These are phyloP conservation scores for Trichoderma cornu-damae DNA, from an alignment of 2,329 filamentous ascomycete genomes.

Conservation along the genomic window DNA sequence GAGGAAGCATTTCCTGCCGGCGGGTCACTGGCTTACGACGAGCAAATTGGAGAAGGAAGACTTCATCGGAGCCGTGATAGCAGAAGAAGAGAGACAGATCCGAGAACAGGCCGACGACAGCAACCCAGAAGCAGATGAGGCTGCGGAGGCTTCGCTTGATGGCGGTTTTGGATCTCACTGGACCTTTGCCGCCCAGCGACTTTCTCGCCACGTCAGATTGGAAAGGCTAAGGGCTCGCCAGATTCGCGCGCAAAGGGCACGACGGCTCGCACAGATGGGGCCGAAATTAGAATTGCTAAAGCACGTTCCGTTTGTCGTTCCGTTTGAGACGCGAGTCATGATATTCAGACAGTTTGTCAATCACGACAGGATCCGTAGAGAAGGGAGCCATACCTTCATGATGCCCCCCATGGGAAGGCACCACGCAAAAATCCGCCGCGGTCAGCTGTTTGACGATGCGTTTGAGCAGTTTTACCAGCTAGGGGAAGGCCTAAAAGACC, in stretches of 20 bases:
- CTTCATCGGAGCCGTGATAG: slow-evolving; percentile 80
- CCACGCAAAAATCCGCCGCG: slow-evolving; percentile 73
- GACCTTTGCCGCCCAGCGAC: slow-evolving; percentile 49
- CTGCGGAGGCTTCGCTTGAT: slow-evolving; percentile 33
- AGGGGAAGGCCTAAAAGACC: slow-evolving; percentile 81
- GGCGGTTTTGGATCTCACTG: slow-evolving; percentile 27
- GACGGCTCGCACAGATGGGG: slow-evolving; percentile 71
- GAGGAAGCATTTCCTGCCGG: slow-evolving; percentile 72
- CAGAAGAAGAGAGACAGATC: slow-evolving; percentile 76
- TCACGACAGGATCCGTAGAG: slow-evolving; percentile 50
- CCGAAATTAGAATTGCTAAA: slow-evolving; percentile 85
- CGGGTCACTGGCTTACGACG: slow-evolving; percentile 93
- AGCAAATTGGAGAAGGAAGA: slow-evolving; percentile 78
- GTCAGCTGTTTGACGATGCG: slow-evolving; percentile 78
- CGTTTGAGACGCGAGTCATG: slow-evolving; percentile 83
- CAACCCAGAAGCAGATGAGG: slow-evolving; percentile 26
- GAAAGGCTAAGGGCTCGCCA: slow-evolving; percentile 61
- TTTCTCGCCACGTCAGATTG: slow-evolving; percentile 58
- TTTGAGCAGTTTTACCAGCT: slow-evolving; percentile 76
- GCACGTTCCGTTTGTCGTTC: slow-evolving; percentile 96
- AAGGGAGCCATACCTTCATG: slow-evolving; percentile 20
- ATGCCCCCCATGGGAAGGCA: slow-evolving; percentile 50
- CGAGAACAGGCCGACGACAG: slow-evolving; percentile 39
- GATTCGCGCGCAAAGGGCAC: slow-evolving; percentile 61
- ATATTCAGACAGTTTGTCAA: slow-evolving; percentile 92